These are phyloP conservation scores for Poa annua DNA, from an alignment of 176 grass and related monocot species.

Conservation along the genomic window DNA sequence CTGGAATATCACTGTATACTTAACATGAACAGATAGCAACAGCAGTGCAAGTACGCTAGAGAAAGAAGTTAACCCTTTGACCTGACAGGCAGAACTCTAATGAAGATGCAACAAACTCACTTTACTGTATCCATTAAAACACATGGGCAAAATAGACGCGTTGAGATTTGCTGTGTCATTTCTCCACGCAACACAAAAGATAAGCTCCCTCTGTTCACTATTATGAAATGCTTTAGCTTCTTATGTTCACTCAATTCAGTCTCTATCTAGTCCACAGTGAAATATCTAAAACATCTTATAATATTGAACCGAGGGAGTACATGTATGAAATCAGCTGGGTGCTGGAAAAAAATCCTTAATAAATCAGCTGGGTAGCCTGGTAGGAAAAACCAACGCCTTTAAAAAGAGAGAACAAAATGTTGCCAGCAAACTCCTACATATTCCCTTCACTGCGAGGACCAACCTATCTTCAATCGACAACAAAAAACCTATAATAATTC, in stretches of 20 bases:
- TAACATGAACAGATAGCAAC: not conserved
- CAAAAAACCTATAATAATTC: slow-evolving; percentile 6
- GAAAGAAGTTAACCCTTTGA: not conserved
- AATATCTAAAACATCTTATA: no score
- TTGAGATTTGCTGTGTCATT: not conserved
- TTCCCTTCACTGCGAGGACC: not conserved
- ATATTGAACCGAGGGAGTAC: no score
- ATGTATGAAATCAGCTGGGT: not conserved
- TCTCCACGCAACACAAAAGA: slow-evolving; percentile 14
- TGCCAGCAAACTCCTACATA: not conserved
- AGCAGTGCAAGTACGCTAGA: not conserved
- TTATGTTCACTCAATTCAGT: no score
- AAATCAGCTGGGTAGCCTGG: not conserved
- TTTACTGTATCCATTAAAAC: not conserved
- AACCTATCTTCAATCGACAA: slow-evolving; percentile 32
- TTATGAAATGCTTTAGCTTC: no score
- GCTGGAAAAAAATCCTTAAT: not conserved
- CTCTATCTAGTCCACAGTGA: no score
- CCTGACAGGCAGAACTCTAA: not conserved
- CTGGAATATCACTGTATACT: not conserved
- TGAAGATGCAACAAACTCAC: not conserved
- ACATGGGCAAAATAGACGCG: not conserved
- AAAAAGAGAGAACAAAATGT: slow-evolving; percentile 7
- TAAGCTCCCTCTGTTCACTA: no score
- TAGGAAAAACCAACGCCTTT: slow-evolving; percentile 17